Conservation (phyloP, 129 eudicot genomes). For the Centaurea solstitialis region DNA sequence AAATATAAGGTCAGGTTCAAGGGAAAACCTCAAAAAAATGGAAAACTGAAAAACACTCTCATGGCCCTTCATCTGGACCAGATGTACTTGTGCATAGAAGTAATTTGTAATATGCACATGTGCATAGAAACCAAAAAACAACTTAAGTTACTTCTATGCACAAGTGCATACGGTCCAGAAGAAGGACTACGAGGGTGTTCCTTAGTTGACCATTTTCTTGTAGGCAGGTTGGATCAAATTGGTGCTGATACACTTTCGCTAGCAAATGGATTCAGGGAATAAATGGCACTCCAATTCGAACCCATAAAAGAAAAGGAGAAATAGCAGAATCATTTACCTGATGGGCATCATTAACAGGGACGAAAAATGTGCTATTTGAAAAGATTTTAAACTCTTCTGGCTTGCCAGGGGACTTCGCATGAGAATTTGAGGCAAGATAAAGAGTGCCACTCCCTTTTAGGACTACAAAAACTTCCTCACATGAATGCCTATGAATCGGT, state of each 20-base stretch:
- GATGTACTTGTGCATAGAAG: no score
- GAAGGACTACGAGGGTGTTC: no score
- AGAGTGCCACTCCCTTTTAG: conserved; percentile 83
- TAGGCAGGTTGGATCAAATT: conserved; percentile 6
- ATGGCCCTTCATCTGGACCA: no score
- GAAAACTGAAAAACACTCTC: no score
- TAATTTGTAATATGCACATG: no score
- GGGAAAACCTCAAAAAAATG: no score
- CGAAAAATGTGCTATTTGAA: conserved; percentile 70
- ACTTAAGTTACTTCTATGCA: no score
- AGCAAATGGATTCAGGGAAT: background rate
- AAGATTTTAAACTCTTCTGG: conserved; percentile 63
- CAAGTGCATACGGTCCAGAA: no score
- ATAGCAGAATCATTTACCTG: conserved; percentile 54
- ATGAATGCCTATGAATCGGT: conserved; percentile 90
- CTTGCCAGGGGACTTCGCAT: conserved; percentile 67
- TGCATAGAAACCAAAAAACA: no score
- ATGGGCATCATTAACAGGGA: conserved; percentile 91
- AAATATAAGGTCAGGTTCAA: no score
- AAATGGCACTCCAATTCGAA: conserved; percentile 1
- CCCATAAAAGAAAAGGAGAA: background rate
- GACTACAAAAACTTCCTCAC: conserved; percentile 91
- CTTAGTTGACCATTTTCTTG: no score
- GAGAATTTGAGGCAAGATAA: conserved; percentile 63
- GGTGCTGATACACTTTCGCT: background rate